Conservation (phyloP, 352 stramenopile species). For the Pythium periplocum region DNA sequence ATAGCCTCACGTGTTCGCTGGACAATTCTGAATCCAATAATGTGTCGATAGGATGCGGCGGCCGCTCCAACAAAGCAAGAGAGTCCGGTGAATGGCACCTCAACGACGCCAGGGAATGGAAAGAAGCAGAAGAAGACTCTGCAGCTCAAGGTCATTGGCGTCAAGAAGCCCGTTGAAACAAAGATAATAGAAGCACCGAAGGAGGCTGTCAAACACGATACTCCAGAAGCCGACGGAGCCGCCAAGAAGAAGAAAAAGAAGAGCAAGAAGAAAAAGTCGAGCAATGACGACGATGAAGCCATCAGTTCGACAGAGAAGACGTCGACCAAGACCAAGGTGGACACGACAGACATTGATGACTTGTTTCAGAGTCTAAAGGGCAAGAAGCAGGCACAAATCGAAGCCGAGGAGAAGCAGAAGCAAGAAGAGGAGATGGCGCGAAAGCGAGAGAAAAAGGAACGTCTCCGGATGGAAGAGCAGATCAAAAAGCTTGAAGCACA, state of each 20-base stretch:
- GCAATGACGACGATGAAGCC: constrained; percentile 7
- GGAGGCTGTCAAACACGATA: not conserved
- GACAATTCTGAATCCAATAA: not conserved
- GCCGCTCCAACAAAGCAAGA: too few relatives aligned
- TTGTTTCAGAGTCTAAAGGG: constrained; percentile 71
- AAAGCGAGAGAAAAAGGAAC: constrained; percentile 45
- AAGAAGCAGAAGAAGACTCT: constrained; percentile 24
- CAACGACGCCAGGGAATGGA: constrained; percentile 9
- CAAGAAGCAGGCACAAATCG: constrained; percentile 65
- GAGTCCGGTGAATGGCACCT: not conserved
- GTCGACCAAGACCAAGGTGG: constrained; percentile 10
- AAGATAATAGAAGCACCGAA: not conserved
- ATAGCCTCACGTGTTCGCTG: not conserved
- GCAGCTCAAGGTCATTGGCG: constrained; percentile 24
- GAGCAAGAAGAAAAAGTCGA: constrained; percentile 62
- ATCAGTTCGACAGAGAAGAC: not conserved
- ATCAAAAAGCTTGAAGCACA: constrained; percentile 80
- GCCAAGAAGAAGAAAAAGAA: constrained; percentile 33
- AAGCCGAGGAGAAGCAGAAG: constrained; percentile 50
- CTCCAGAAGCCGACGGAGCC: not conserved
- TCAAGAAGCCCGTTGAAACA: not conserved
- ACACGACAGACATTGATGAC: constrained; percentile 63
- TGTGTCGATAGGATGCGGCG: not conserved
- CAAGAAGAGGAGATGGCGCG: constrained; percentile 36
- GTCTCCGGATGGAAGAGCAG: constrained; percentile 61